phyloP scores from a whole-genome alignment of 345 rosid species.

The Toxicodendron radicans region DNA sequence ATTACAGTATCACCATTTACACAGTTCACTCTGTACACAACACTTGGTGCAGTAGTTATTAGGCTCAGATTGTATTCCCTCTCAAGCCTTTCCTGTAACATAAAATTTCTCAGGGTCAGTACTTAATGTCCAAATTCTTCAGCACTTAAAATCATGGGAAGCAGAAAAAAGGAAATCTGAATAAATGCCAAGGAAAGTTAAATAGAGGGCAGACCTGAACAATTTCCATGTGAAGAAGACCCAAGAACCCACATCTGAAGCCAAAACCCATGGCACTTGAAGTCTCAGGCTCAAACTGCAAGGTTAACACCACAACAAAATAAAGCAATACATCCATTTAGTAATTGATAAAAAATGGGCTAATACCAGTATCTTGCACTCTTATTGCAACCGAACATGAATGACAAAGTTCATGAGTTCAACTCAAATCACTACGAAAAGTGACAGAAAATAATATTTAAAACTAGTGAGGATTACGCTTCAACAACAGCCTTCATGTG shows the following conservation, averaged over 20 bases:
- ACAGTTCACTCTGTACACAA: constrained; percentile 87
- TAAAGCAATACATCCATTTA: constrained; percentile 8
- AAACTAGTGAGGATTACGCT: neutral
- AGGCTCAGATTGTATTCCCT: constrained; percentile 96
- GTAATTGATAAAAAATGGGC: constrained; percentile 11
- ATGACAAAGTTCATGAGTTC: constrained; percentile 5
- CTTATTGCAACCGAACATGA: neutral
- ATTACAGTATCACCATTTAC: constrained; percentile 76
- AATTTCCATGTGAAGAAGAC: constrained; percentile 99
- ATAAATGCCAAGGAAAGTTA: constrained; percentile 11
- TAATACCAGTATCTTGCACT: neutral
- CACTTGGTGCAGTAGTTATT: constrained; percentile 99
- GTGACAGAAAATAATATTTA: neutral
- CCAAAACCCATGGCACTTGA: constrained; percentile 99
- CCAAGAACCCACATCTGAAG: constrained; percentile 96
- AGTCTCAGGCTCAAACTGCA: constrained; percentile 96
- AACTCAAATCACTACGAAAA: neutral
- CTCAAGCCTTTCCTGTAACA: constrained; percentile 94
- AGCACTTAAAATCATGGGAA: constrained; percentile 9
- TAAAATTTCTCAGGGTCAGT: constrained; percentile 6
- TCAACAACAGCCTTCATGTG: neutral
- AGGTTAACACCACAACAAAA: constrained; percentile 22
- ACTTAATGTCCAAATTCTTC: constrained; percentile 10
- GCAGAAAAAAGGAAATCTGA: neutral
- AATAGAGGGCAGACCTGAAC: constrained; percentile 69